Base-by-base conservation (phyloP, 306 rosid species). In the Carpinus fangiana region DNA sequence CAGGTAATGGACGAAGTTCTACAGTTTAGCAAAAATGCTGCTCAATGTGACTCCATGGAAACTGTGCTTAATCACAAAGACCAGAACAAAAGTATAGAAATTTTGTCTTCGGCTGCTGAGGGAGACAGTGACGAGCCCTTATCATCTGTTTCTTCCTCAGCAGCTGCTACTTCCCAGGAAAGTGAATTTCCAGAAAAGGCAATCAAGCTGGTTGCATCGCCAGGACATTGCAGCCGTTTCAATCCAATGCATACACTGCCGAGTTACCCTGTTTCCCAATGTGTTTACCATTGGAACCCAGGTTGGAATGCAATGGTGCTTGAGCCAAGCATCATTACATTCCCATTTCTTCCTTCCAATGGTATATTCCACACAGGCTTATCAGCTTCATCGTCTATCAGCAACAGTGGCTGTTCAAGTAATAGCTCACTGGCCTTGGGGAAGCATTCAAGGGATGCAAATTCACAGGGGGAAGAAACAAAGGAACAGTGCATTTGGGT, bases 371-470 rank as follows among this genome's bases (percentile, higher is more conserved):
- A 31, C 34, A 31, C 34, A 31, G 34, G 78, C 57, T 56, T 82
- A 82, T 73, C 86, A 59, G 82, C 86, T 78, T 73, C 84, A 74
- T 81, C 87, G 66, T 85, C 84, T 45, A 76, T 69, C 62, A 59
- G 71, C 72, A 77, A 72, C 62, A 73, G 78, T 54, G 74, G 75
- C 31, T 78, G 76, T 76, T 82, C 86, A 14, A 80, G 85, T 65
- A 81, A 76, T 73, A 81, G 78, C 82, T 85, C 82, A 2, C 86
- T 83, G 66, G 82, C 83, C 56, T 84, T 87, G 65, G 91, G 93
- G 54, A 87, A 87, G 79, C 89, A 90, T 90, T 86, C 82, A 55
- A 87, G 93, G 84, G 91, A 87, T 70, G 79, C 81, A 78, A 85
- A 79, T 78, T 71, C 65, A 21, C 73, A 10, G 47, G 26, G 55